phyloP scores from a whole-genome alignment of 2,329 filamentous ascomycete species.

The Cladosporium halotolerans region DNA sequence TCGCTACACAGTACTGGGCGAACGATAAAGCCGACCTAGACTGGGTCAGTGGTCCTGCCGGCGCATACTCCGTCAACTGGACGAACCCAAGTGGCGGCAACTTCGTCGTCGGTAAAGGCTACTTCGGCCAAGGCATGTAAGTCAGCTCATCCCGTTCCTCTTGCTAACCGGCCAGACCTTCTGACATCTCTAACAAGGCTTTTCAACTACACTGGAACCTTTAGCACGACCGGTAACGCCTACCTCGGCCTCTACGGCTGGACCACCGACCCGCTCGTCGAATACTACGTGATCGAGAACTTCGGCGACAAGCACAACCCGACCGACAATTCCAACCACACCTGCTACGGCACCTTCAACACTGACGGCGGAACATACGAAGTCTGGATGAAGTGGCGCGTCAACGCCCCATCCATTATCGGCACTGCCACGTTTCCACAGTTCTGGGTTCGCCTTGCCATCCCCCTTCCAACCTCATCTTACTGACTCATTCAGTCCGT shows the following conservation, averaged over 20 bases:
- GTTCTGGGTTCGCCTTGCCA: slow-evolving; percentile 36
- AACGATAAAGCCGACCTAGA: slow-evolving; percentile 17
- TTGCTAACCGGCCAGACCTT: background rate
- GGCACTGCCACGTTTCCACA: slow-evolving; percentile 37
- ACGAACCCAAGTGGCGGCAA: slow-evolving; percentile 15
- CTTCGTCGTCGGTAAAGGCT: slow-evolving; percentile 20
- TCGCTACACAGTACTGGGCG: slow-evolving; percentile 15
- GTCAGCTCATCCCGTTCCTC: background rate
- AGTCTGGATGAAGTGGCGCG: slow-evolving; percentile 42
- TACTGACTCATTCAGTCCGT: slow-evolving; percentile 37
- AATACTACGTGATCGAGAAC: slow-evolving; percentile 54
- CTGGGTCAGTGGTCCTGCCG: slow-evolving; percentile 15
- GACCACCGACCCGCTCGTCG: slow-evolving; percentile 48
- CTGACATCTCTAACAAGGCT: slow-evolving; percentile 29
- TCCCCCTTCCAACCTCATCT: slow-evolving; percentile 1
- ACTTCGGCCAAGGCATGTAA: slow-evolving; percentile 10
- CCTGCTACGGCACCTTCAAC: slow-evolving; percentile 46
- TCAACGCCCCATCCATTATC: slow-evolving; percentile 35
- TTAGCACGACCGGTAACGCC: slow-evolving; percentile 37
- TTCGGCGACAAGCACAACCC: slow-evolving; percentile 42
- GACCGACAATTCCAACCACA: slow-evolving; percentile 35
- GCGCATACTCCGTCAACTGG: slow-evolving; percentile 19
- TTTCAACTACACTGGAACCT: slow-evolving; percentile 47
- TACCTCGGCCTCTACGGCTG: slow-evolving; percentile 55
- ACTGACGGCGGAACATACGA: slow-evolving; percentile 51